phyloP scores from a whole-genome alignment of 2,329 filamentous ascomycete genomes.

The Clonostachys rhizophaga region DNA sequence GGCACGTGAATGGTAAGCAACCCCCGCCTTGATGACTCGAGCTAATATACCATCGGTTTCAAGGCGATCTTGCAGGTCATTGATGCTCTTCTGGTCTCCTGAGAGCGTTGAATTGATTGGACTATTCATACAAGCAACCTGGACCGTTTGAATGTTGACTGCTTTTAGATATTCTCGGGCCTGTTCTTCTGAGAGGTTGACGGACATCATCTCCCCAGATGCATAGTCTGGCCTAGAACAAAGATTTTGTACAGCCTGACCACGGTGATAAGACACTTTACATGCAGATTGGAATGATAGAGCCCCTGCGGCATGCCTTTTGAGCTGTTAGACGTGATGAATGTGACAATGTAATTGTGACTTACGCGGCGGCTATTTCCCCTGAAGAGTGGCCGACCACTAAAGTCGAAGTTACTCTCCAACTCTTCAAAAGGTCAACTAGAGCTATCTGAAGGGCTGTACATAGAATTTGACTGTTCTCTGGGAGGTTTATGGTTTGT shows the following conservation, averaged over 20 bases:
- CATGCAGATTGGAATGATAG: constrained; percentile 9
- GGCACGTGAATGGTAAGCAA: constrained; percentile 10
- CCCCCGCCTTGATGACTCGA: constrained; percentile 6
- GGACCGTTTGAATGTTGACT: background rate
- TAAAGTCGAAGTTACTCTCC: constrained; percentile 17
- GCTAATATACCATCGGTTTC: constrained; percentile 5
- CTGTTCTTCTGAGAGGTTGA: constrained; percentile 11
- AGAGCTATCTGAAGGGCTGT: constrained; percentile 12
- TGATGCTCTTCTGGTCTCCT: constrained; percentile 4
- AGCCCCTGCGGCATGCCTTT: constrained; percentile 9
- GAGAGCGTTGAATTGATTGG: constrained; percentile 4
- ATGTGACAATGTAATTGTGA: background rate
- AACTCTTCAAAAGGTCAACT: constrained; percentile 23
- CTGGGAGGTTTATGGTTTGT: constrained; percentile 16
- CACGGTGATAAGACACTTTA: constrained; percentile 12
- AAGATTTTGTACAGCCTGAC: constrained; percentile 6
- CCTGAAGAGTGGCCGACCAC: constrained; percentile 32
- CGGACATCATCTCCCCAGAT: constrained; percentile 21
- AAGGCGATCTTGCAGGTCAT: constrained; percentile 1
- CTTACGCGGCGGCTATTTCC: constrained; percentile 33
- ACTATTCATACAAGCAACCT: constrained; percentile 8
- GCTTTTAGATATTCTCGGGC: background rate
- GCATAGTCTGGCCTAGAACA: background rate
- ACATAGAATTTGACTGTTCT: constrained; percentile 21
- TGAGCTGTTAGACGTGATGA: background rate